phyloP scores from a whole-genome alignment of 1,139 yeast genomes.

The Lodderomyces metapsilosis region DNA sequence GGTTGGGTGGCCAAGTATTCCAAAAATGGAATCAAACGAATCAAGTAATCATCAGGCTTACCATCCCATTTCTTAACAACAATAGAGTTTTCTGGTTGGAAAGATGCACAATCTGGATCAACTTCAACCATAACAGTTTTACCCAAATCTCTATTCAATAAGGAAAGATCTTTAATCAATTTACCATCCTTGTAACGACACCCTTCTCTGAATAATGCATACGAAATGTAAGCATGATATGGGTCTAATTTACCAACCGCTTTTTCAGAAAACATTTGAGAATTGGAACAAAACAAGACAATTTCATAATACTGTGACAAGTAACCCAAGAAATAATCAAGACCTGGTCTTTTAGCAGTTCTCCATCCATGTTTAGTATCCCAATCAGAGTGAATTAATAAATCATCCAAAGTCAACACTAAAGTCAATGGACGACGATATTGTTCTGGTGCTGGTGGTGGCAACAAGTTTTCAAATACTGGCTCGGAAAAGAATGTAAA shows the following conservation, averaged over 20 bases:
- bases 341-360: constrained; percentile 98
- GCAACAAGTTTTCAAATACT: constrained; percentile 85
- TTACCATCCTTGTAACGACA: constrained; percentile 89
- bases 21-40: constrained; percentile 83
- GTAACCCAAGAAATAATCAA: constrained; percentile 93
- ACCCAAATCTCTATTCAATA: constrained; percentile 85
- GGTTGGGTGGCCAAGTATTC: constrained; percentile 95
- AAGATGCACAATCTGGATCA: constrained; percentile 65
- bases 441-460: constrained; percentile 85
- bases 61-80: constrained; percentile 88
- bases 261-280: constrained; percentile 82
- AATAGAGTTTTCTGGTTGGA: constrained; percentile 93
- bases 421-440: constrained; percentile 91
- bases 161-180: constrained; percentile 78
- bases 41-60: constrained; percentile 70
- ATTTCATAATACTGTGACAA: constrained; percentile 94
- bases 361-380: constrained; percentile 93
- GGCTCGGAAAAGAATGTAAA: constrained; percentile 92
- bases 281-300: constrained; percentile 83
- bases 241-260: constrained; percentile 90
- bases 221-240: constrained; percentile 82
- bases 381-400: constrained; percentile 91
- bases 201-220: constrained; percentile 87
- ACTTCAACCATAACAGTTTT: constrained; percentile 82
- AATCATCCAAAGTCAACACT: constrained; percentile 85